phyloP scores from a whole-genome alignment of 345 rosid species.

The Erucastrum elatum region DNA sequence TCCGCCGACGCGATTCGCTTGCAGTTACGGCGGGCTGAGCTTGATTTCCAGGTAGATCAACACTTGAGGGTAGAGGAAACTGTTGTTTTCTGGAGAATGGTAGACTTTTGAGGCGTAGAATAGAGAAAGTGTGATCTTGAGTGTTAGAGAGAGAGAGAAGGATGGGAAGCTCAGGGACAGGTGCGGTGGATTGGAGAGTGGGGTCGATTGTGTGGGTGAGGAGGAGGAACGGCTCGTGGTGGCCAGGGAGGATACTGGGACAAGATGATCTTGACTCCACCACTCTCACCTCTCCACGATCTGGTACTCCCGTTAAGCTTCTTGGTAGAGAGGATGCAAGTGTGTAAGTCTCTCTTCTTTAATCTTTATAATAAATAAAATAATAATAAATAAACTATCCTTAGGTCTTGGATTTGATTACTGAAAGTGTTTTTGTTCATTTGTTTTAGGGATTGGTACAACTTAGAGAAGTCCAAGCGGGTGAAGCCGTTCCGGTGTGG shows the following conservation, averaged over 20 bases:
- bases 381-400: background rate
- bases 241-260: conserved; percentile 93
- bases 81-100: background rate
- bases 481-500: conserved; percentile 97
- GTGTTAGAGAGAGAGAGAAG: background rate
- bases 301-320: conserved; percentile 98
- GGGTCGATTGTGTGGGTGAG: conserved; percentile 98
- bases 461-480: conserved; percentile 95
- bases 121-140: background rate
- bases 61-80: background rate
- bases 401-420: background rate
- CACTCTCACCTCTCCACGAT: conserved; percentile 78
- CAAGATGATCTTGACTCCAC: conserved; percentile 79
- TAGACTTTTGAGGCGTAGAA: background rate
- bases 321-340: conserved; percentile 99
- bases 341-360: conserved; percentile 63
- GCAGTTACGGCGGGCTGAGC: background rate
- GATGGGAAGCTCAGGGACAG: conserved; percentile 61
- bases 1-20: background rate
- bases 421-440: background rate
- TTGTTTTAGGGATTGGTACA: conserved; percentile 90
- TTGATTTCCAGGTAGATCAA: background rate
- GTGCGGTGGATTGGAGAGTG: conserved; percentile 50
- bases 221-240: conserved; percentile 98
- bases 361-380: background rate